Percentiles rank a stretch among this genome's conserved stretches.
phyloP scores from a whole-genome alignment of 306 rosid species.

The Casuarina cunninghamiana region DNA sequence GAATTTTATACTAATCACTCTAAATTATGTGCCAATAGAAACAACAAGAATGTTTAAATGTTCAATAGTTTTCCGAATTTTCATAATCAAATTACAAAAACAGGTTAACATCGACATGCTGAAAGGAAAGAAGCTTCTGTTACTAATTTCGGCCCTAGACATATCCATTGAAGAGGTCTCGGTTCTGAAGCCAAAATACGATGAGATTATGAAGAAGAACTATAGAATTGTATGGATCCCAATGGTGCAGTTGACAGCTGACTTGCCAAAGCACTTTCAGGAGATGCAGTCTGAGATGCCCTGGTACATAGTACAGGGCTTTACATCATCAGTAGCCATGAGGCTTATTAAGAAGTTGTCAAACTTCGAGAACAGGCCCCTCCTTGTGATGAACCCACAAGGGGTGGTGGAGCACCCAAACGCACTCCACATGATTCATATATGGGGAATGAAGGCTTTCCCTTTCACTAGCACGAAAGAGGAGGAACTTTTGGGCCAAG shows the following conservation, averaged over 20 bases:
- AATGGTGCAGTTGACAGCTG: slow-evolving; percentile 43
- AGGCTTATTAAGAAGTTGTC: slow-evolving; percentile 43
- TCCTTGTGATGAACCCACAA: slow-evolving; percentile 33
- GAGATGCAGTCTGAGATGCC: slow-evolving; percentile 40
- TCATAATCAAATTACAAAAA: neutral
- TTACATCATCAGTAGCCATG: slow-evolving; percentile 32
- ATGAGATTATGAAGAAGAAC: slow-evolving; percentile 20
- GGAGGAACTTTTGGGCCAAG: neutral
- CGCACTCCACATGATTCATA: slow-evolving; percentile 51
- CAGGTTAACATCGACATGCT: slow-evolving; percentile 38
- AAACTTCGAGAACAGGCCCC: slow-evolving; percentile 46
- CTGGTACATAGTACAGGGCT: slow-evolving; percentile 37
- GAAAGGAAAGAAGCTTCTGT: slow-evolving; percentile 35
- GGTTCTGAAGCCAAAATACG: slow-evolving; percentile 27
- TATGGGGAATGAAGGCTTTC: slow-evolving; percentile 47
- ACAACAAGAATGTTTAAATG: no score
- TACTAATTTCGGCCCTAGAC: slow-evolving; percentile 46
- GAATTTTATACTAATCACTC: no score
- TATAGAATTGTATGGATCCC: slow-evolving; percentile 68
- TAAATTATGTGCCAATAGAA: no score
- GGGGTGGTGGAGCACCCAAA: slow-evolving; percentile 43
- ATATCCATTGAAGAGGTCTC: slow-evolving; percentile 32
- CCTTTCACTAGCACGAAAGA: slow-evolving; percentile 28
- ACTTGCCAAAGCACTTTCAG: slow-evolving; percentile 31
- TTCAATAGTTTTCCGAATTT: neutral